phyloP scores from a whole-genome alignment of 1,139 yeast genomes.

The Protomyces arabidopsidicola region DNA sequence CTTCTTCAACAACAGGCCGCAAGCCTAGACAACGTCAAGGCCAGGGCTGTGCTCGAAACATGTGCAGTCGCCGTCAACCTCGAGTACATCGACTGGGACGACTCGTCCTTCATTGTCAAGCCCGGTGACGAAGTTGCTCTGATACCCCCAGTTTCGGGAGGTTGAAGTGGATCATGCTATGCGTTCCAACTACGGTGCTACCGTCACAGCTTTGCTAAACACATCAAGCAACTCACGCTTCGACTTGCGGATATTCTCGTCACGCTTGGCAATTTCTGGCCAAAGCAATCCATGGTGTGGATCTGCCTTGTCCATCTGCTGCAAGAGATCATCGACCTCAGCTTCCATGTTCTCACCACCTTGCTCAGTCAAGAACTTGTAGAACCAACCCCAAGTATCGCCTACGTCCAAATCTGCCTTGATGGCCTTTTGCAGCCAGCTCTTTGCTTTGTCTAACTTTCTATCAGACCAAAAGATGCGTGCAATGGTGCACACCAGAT shows the following conservation, averaged over 20 bases:
- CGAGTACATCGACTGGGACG: constrained; percentile 11
- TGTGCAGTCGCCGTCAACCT: constrained; percentile 23
- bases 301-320: constrained; percentile 17
- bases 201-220: constrained; percentile 7
- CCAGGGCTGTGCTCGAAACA: not conserved
- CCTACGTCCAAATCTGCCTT: constrained; percentile 57
- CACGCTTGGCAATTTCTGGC: constrained; percentile 17
- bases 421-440: constrained; percentile 73
- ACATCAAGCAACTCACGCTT: constrained; percentile 1
- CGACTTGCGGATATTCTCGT: not conserved
- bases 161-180: not conserved
- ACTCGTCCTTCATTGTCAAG: not conserved
- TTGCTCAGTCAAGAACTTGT: constrained; percentile 41
- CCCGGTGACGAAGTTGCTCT: constrained; percentile 20
- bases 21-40: not conserved
- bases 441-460: constrained; percentile 57
- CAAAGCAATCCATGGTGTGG: constrained; percentile 24
- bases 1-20: not conserved
- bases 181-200: not conserved
- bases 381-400: constrained; percentile 73
- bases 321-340: constrained; percentile 1
- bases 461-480: constrained; percentile 64
- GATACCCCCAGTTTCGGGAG: constrained; percentile 26
- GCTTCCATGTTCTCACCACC: constrained; percentile 3
- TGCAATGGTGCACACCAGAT: constrained; percentile 62